phyloP scores from a whole-genome alignment of 2,329 filamentous ascomycete species.

The Ophiocordyceps australis region DNA sequence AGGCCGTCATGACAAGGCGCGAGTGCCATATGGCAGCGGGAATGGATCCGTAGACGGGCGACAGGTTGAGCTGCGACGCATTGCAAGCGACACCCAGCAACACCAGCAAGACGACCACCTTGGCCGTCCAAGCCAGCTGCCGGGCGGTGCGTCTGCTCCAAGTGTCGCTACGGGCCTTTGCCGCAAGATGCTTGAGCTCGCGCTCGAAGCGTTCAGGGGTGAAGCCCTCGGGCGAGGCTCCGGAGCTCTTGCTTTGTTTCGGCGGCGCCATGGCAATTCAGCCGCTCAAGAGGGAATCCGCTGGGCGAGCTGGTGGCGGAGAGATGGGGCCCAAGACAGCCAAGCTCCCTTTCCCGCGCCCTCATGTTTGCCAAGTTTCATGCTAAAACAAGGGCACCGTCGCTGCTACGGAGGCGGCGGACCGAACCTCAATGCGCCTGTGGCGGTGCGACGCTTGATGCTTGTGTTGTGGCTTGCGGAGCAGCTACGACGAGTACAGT shows the following conservation, averaged over 20 bases:
- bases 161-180: constrained; percentile 17
- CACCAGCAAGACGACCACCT: constrained; percentile 10
- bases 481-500: too few species aligned
- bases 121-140: constrained; percentile 21
- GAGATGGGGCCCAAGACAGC: too few species aligned
- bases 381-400: too few species aligned
- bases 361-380: too few species aligned
- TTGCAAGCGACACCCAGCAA: constrained; percentile 42
- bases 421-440: too few species aligned
- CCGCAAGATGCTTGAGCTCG: constrained; percentile 32
- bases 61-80: constrained; percentile 57
- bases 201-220: constrained; percentile 33
- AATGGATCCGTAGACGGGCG: constrained; percentile 77
- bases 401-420: too few species aligned
- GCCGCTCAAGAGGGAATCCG: too few species aligned
- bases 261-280: constrained; percentile 1
- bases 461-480: too few species aligned
- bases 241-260: neutral
- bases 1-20: constrained; percentile 44
- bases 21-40: constrained; percentile 57
- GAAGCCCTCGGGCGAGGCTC: constrained; percentile 13
- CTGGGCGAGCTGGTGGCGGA: too few species aligned
- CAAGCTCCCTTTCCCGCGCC: too few species aligned
- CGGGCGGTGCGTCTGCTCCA: constrained; percentile 13
- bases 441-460: too few species aligned